Percentiles rank a stretch among this genome's conserved stretches.
Evolutionary conservation across 2,329 filamentous ascomycete species (phyloP).

Genomic region (Fonsecaea pedrosoi): DNA sequence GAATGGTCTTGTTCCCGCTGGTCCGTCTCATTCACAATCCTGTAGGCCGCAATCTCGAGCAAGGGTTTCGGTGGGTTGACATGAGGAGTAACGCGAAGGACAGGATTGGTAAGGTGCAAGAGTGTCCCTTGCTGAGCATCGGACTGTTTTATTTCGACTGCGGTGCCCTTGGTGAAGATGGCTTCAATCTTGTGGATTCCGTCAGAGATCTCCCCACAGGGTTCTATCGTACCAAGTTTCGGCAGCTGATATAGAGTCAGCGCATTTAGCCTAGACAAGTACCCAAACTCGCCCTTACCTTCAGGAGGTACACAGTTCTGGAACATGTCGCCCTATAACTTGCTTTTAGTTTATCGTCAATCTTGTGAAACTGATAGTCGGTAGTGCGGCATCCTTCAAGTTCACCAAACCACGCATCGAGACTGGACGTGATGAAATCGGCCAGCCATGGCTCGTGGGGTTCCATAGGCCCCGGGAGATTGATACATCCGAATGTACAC

Average conservation of each 20-base stretch:
- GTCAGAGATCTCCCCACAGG: slow-evolving; percentile 22
- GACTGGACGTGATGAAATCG: slow-evolving; percentile 15
- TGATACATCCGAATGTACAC: background rate
- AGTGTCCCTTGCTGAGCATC: background rate
- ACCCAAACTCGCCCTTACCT: background rate
- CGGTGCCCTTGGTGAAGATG: slow-evolving; percentile 15
- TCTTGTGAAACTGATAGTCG: slow-evolving; percentile 9
- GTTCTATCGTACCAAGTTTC: background rate
- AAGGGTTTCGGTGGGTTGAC: slow-evolving; percentile 17
- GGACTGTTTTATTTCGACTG: background rate
- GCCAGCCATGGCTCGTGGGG: slow-evolving; percentile 25
- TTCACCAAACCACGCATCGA: slow-evolving; percentile 16
- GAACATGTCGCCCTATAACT: background rate
- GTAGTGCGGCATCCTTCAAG: background rate
- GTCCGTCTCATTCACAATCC: slow-evolving; percentile 1
- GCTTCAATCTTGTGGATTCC: slow-evolving; percentile 21
- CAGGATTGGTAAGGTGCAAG: background rate
- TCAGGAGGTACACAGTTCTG: background rate
- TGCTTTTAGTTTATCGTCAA: slow-evolving; percentile 2
- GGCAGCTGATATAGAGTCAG: background rate
- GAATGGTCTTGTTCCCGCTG: background rate
- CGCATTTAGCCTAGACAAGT: background rate
- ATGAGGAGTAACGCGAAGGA: slow-evolving; percentile 18
- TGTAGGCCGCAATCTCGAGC: slow-evolving; percentile 1
- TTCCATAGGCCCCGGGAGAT: slow-evolving; percentile 12